Base-by-base conservation (phyloP, 2,329 filamentous ascomycete genomes). In the Paecilomyces sp. region DNA sequence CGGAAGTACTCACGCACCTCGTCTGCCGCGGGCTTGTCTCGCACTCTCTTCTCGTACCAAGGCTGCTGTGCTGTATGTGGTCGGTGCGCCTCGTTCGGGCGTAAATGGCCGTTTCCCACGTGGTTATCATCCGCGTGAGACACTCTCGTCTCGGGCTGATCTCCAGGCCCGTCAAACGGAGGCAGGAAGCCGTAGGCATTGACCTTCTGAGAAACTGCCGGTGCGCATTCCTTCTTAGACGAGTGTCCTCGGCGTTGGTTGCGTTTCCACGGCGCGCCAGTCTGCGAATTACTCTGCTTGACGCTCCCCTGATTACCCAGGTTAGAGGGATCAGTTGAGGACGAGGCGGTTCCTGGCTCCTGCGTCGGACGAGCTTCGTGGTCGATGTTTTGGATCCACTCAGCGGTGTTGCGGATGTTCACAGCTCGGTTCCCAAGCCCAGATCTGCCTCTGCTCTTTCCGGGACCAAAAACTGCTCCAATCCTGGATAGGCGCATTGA, bases 101-200 rank as follows among this genome's bases (percentile, higher is more conserved):
- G 30, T 55, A 22, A 41, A 28, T 18, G 18, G 18, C 34, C 25
- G 22, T 22, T 15, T 52, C 13, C 58, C 36, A 15, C 8, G 31
- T 57, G 9, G 15, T 56, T 36, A 36, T 41, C 28, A 18, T n/a
- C 25, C 4, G 54, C 13, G 13, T 13, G 11, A 6, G 55, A 33
- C 22, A 15, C 41, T 31, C 51, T 36, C 41, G 41, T 41, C 41
- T 34, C 41, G n/a, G 62, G 52, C 24, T 51, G 34, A 54, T 70
- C 68, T 18, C 60, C 66, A n/a, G 66, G 58, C 9, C 71, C 70
- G 57, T 73, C 72, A 56, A 69, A 69, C 15, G 64, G 62, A 36
- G 69, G 69, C 9, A 72, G 60, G 55, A 66, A 67, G 1, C 66
- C 71, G 60, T 72, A 68, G 9, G 65, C 69, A 57, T 69, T 71